phyloP scores from a whole-genome alignment of 169 alveolate genomes.

The Toxoplasma gondii region DNA sequence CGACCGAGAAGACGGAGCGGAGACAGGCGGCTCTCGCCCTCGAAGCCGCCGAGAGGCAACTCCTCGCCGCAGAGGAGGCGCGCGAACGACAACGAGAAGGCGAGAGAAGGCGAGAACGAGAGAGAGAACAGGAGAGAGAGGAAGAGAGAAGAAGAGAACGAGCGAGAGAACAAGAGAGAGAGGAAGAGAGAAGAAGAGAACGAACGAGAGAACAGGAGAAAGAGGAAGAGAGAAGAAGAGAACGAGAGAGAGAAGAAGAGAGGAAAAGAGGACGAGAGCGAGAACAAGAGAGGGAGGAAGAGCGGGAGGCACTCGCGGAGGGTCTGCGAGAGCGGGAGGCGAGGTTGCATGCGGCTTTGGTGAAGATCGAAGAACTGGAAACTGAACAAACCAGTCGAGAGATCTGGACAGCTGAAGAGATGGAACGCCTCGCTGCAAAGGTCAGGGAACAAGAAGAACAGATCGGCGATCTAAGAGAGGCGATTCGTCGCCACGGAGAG shows the following conservation, averaged over 20 bases:
- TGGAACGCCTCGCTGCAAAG: not conserved
- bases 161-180: not conserved
- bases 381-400: not conserved
- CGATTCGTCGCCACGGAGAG: not conserved
- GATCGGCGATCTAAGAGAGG: not conserved
- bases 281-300: not conserved
- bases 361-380: no score
- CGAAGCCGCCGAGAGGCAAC: not conserved
- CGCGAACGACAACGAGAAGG: not conserved
- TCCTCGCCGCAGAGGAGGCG: not conserved
- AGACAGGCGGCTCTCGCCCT: not conserved
- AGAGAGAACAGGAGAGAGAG: not conserved
- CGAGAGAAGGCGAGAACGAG: not conserved
- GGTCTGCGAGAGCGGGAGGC: not conserved
- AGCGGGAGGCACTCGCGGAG: not conserved
- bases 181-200: not conserved
- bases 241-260: no score
- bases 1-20: not conserved
- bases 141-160: not conserved
- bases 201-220: no score
- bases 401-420: not conserved
- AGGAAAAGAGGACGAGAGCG: not conserved
- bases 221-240: no score
- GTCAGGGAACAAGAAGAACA: not conserved
- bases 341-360: no score